Evolutionary conservation across 495 filamentous ascomycete genomes (phyloP), one percentile per base, ranked within the genome.

Genomic region (Eremomyces bilateralis): DNA sequence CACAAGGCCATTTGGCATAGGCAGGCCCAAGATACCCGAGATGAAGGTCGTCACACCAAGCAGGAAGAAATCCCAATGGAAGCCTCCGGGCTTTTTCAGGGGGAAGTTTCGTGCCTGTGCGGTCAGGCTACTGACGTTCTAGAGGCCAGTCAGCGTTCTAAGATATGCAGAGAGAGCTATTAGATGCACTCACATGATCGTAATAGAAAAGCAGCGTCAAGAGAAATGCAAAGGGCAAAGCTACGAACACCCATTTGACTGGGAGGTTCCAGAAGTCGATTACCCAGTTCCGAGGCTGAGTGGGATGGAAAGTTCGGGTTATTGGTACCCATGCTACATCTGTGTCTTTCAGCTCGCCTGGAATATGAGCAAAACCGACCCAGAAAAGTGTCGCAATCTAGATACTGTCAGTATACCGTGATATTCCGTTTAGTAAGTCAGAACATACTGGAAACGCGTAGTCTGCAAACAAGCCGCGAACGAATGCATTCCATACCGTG

Each of bases 31-130:
- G 5, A 92, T 53, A 8, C 83, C 83, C 10, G 73, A 72, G n/a
- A 91, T 52, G 34, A 73, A 74, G 0, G 82, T 88, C 4, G 83
- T 91, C 6, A 79, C 57, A 5, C 83, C 82, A 1, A 91, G 68
- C 19, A 91, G 67, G 61, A 84, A 90, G 33, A 93, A 48, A 43
- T 91, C 82, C 82, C 82, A 93, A 58, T 91, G 82, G 50, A 91
- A 93, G 4, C 82, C 83, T 20, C 79, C 80, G 4, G 84, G 84
- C 42, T 93, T 93, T 12, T 64, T 65, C 18, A 92, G 69, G 2
- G 83, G 83, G 44, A 91, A 92, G 43, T 91, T 75, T 28, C 71
- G 84, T 25, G 78, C 84, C 53, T 91, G 84, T 4, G 80, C 80
- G 33, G 83, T 88, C 32, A 93, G 69, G 13, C 77, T 80, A 1